A percentile compares a stretch with the other conserved stretches of the same genome.
These are phyloP conservation scores for Phialophora tarda DNA, from an alignment of 2,329 filamentous ascomycete genomes.

Conservation along the genomic window DNA sequence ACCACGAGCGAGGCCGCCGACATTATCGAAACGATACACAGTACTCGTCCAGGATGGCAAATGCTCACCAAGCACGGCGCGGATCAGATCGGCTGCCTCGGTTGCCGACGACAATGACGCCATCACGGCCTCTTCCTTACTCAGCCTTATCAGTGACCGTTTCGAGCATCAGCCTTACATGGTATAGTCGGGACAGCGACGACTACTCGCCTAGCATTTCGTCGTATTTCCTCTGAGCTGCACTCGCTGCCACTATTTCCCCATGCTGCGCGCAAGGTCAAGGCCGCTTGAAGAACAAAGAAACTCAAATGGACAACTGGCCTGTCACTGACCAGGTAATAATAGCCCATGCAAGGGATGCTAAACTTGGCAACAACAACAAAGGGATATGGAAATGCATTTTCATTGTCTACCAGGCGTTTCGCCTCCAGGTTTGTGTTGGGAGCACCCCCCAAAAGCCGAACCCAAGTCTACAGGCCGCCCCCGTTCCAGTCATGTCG, in stretches of 20 bases:
- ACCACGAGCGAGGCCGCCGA: background rate
- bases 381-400: background rate
- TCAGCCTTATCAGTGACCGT: slow-evolving; percentile 20
- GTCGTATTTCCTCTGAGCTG: background rate
- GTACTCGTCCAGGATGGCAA: background rate
- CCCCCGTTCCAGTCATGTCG: background rate
- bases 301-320: background rate
- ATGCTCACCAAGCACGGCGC: background rate
- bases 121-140: background rate
- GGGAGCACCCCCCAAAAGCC: background rate
- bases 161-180: slow-evolving; percentile 1
- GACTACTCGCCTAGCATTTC: background rate
- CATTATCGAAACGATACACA: background rate
- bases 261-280: background rate
- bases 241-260: background rate
- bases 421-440: background rate
- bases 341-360: background rate
- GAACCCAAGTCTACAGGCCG: background rate
- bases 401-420: background rate
- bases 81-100: slow-evolving; percentile 8
- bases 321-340: background rate
- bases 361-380: slow-evolving; percentile 1
- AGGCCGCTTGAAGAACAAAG: background rate
- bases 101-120: slow-evolving; percentile 3
- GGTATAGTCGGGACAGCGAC: background rate